Evolutionary conservation across 2,329 filamentous ascomycete genomes (phyloP).

Genomic region (Geoglossum cookeanum): DNA sequence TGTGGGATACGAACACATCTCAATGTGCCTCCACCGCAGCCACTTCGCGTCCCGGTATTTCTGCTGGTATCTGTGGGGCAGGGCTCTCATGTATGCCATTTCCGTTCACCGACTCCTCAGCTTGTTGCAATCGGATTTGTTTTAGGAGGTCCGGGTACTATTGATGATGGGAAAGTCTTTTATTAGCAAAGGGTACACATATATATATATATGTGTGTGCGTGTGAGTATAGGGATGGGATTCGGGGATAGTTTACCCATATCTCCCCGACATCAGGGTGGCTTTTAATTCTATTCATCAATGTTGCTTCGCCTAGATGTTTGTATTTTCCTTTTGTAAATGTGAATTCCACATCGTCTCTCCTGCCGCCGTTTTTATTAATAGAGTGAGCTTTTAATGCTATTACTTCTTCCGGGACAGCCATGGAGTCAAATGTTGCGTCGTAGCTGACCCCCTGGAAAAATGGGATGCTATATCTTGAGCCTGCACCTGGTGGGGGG

Average conservation of each 20-base stretch:
- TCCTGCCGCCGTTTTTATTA: constrained; percentile 32
- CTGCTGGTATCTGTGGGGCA: neutral
- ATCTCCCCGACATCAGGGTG: constrained; percentile 72
- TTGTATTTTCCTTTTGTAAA: constrained; percentile 51
- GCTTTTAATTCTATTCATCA: constrained; percentile 70
- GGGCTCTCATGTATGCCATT: neutral
- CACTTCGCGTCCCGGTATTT: no score
- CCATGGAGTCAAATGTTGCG: constrained; percentile 45
- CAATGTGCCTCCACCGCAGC: no score
- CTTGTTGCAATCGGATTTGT: neutral
- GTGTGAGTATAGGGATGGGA: neutral
- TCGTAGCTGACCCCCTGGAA: constrained; percentile 74
- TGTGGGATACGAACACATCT: no score
- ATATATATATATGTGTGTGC: no score
- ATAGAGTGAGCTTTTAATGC: constrained; percentile 41
- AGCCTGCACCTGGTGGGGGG: constrained; percentile 37
- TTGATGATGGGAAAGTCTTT: neutral
- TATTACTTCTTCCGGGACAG: constrained; percentile 33
- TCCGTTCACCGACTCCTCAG: neutral
- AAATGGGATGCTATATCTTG: constrained; percentile 50
- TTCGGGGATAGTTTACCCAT: constrained; percentile 26
- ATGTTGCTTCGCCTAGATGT: constrained; percentile 60
- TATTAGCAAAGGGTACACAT: no score
- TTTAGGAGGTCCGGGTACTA: constrained; percentile 1
- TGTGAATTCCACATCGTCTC: constrained; percentile 73